Base-by-base conservation (phyloP, 2,329 filamentous ascomycete genomes). In the Stachybotrys chartarum region DNA sequence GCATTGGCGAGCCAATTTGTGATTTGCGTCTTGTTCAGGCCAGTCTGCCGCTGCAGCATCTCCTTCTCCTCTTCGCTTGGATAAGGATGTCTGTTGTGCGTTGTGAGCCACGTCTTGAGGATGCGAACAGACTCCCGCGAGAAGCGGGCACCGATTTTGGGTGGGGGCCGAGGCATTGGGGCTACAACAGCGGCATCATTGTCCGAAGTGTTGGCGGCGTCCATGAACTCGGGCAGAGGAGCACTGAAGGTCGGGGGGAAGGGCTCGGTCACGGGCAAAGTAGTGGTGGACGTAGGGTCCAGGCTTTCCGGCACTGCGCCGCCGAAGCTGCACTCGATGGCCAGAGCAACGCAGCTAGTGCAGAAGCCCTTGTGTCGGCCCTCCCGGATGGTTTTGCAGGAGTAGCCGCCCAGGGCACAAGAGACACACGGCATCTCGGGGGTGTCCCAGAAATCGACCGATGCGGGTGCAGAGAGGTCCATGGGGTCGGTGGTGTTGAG, bases 1-100 rank as follows among this genome's bases (percentile, higher is more conserved):
- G 91, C 91, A 70, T 96, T 96, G 57, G 91, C 91, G 50, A 96
- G 83, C 91, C 91, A 96, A 68, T 95, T 96, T 11, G 86, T 87
- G 63, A 96, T 93, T 66, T 97, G 92, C 14, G 81, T 87, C 64
- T 90, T 84, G 68, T 84, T 91, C 46, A 97, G 78, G 7, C 91
- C 90, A 1, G 91, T 96, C 63, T 88, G 82, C 50, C 82, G 79
- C 70, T 91, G 87, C 30, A 97, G 77, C 58, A 84, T 81, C 61
- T 91, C 88, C 66, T 93, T 95, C 67, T 96, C 90, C 56, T 91
- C 85, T 48, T 96, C 91, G 39, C 84, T 92, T 6, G 92, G 91
- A 67, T 96, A 97, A 0, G 91, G 92, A 63, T 95, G 89, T 53
- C 88, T 81, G 64, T 82, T 83, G 67, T 96, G 91, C 7, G 84